Evolutionary conservation across 1,284 basidiomycete species (phyloP), one percentile per base, ranked within the genome.

Genomic region (Pyrrhoderma lamaoense): DNA sequence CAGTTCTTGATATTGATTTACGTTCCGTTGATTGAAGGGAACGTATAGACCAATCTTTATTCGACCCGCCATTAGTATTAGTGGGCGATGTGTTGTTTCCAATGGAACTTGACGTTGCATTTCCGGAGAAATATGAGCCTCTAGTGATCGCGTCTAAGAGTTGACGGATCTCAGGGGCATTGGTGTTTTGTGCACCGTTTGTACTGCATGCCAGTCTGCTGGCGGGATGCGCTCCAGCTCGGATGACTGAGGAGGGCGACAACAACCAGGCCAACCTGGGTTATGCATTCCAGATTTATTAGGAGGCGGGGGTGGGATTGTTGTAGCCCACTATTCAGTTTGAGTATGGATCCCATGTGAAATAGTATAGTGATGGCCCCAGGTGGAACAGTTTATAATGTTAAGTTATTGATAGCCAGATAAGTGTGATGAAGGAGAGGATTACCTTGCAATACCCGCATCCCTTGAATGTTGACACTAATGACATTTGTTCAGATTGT

Each of bases 391-490:
- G 11, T 5, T 31, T 31, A 5, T 31, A 31, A 5, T 58, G 65
- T 59, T 64, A 43, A 51, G 60, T 50, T n/a, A n/a, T n/a, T n/a
- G 57, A 48, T 54, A 61, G 54, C 54, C 60, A 54, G 57, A 66
- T 66, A 55, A 57, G 53, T 53, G 57, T 54, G 58, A 54, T 46
- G 51, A 37, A 25, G 19, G 51, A 58, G 50, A 45, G 55, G 14
- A 63, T 35, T 52, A 87, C 87, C 79, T 88, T 89, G 81, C 86
- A 89, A 66, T 77, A 89, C 16, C 86, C 87, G 65, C 86, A 90
- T 38, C 86, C 86, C 60, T 85, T 89, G 71, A 89, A 89, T 34
- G 77, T 78, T 63, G 82, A 79, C 56, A 89, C 85, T 89, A 65
- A 21, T 42, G 34, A 27, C 31, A 2, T 18, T 49, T 40, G 18